Evolutionary conservation across 495 filamentous ascomycete genomes (phyloP).

Genomic region (Hypoxylon subgilvum): DNA sequence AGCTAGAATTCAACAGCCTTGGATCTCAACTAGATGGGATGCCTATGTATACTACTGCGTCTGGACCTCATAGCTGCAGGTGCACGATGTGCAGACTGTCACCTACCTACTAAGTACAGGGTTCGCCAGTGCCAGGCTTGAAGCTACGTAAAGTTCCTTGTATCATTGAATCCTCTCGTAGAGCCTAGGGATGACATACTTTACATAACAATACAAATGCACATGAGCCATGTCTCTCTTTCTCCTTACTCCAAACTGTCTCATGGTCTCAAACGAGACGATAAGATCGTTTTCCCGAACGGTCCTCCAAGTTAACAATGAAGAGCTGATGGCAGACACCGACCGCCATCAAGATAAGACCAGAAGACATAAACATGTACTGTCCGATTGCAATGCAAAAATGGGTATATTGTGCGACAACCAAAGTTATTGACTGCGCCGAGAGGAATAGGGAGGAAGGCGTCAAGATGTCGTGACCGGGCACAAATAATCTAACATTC

Average conservation of each 20-base stretch:
- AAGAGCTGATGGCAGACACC: constrained; percentile 13
- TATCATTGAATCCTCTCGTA: constrained; percentile 22
- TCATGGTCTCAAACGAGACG: constrained; percentile 21
- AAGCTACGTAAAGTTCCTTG: constrained; percentile 3
- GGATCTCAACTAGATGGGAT: too few relatives aligned
- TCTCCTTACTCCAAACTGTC: constrained; percentile 17
- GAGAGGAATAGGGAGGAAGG: background rate
- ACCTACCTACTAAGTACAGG: too few relatives aligned
- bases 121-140: background rate
- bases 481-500: constrained; percentile 19
- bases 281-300: constrained; percentile 15
- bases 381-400: constrained; percentile 31
- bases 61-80: too few relatives aligned
- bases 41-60: too few relatives aligned
- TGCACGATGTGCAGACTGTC: too few relatives aligned
- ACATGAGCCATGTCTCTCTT: constrained; percentile 18
- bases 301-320: constrained; percentile 9
- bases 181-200: constrained; percentile 14
- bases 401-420: constrained; percentile 36
- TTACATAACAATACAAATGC: constrained; percentile 38
- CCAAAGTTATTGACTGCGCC: constrained; percentile 12
- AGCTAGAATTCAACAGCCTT: too few relatives aligned
- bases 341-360: constrained; percentile 13
- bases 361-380: constrained; percentile 12
- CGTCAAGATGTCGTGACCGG: background rate